These are phyloP conservation scores for Yamadazyma atlantica DNA, from an alignment of 1,139 yeast species.

Conservation along the genomic window DNA sequence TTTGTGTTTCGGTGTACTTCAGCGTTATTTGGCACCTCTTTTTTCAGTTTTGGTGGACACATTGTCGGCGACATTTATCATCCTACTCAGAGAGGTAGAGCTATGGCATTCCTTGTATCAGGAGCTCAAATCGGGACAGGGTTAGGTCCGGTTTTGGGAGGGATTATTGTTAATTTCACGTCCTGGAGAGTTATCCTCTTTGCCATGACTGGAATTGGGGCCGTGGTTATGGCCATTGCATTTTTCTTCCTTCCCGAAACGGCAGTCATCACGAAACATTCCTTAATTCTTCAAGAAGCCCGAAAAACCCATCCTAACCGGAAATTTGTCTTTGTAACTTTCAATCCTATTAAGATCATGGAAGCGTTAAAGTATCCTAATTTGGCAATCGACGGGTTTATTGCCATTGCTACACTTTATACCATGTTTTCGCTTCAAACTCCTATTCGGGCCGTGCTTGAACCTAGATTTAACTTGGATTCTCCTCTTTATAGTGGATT, in stretches of 20 bases:
- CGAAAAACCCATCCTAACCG: slow-evolving; percentile 24
- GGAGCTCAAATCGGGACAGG: slow-evolving; percentile 53
- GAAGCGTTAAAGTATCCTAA: slow-evolving; percentile 40
- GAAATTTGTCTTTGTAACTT: slow-evolving; percentile 37
- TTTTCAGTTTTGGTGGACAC: slow-evolving; percentile 48
- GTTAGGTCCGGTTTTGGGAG: slow-evolving; percentile 48
- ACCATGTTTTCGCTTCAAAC: slow-evolving; percentile 53
- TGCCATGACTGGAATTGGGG: slow-evolving; percentile 43
- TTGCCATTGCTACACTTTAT: slow-evolving; percentile 39
- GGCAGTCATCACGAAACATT: slow-evolving; percentile 25
- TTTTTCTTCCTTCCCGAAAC: slow-evolving; percentile 44
- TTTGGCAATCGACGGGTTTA: slow-evolving; percentile 43
- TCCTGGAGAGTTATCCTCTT: slow-evolving; percentile 53
- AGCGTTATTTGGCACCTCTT: slow-evolving; percentile 54
- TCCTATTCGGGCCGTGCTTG: slow-evolving; percentile 53
- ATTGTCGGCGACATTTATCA: slow-evolving; percentile 46
- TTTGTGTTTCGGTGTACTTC: slow-evolving; percentile 44
- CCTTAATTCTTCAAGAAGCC: slow-evolving; percentile 15
- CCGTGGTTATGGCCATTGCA: slow-evolving; percentile 25
- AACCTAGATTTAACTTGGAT: slow-evolving; percentile 49
- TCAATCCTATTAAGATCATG: slow-evolving; percentile 45
- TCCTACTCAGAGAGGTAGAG: slow-evolving; percentile 47
- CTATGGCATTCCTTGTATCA: slow-evolving; percentile 42
- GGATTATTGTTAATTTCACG: slow-evolving; percentile 45
- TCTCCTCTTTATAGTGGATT: slow-evolving; percentile 49